Percentiles rank a stretch among this genome's conserved stretches.
These are phyloP conservation scores for Botrytis porri DNA, from an alignment of 2,329 filamentous ascomycete genomes.

Conservation along the genomic window DNA sequence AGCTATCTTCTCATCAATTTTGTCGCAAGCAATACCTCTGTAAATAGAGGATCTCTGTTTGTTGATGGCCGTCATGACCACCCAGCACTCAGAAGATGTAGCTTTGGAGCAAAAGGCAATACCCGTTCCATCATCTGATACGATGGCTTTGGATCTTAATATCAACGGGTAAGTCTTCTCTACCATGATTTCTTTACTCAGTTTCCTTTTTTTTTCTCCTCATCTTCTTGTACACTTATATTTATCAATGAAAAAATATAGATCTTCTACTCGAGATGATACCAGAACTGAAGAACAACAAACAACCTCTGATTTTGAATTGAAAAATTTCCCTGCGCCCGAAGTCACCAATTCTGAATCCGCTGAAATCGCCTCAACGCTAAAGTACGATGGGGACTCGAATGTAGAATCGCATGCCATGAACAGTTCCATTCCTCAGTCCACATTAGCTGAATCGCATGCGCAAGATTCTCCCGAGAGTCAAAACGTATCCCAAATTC, in stretches of 20 bases:
- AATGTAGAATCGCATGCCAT: neutral
- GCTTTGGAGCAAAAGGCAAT: slow-evolving; percentile 50
- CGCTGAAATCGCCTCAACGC: neutral
- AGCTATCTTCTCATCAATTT: neutral
- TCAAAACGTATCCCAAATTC: slow-evolving; percentile 9
- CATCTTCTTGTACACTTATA: slow-evolving; percentile 34
- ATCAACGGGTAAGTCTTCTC: slow-evolving; percentile 57
- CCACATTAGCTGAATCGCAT: slow-evolving; percentile 13
- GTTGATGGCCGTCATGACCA: slow-evolving; percentile 54
- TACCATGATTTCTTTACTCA: slow-evolving; percentile 31
- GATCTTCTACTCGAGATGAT: slow-evolving; percentile 36
- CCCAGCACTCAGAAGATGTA: slow-evolving; percentile 39
- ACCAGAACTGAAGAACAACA: slow-evolving; percentile 22
- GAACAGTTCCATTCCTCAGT: neutral
- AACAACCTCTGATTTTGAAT: slow-evolving; percentile 4
- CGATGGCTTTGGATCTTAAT: slow-evolving; percentile 51
- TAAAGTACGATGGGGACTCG: neutral
- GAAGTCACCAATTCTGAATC: slow-evolving; percentile 6
- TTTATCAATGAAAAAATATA: slow-evolving; percentile 38
- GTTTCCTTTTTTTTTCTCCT: slow-evolving; percentile 30
- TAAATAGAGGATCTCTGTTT: slow-evolving; percentile 31
- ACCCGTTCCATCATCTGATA: slow-evolving; percentile 46
- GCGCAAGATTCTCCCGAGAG: slow-evolving; percentile 15
- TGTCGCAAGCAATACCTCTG: slow-evolving; percentile 25
- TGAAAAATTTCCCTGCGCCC: slow-evolving; percentile 2